Conservation (phyloP, 108 stramenopile species). For the Asterionellopsis glacialis region DNA sequence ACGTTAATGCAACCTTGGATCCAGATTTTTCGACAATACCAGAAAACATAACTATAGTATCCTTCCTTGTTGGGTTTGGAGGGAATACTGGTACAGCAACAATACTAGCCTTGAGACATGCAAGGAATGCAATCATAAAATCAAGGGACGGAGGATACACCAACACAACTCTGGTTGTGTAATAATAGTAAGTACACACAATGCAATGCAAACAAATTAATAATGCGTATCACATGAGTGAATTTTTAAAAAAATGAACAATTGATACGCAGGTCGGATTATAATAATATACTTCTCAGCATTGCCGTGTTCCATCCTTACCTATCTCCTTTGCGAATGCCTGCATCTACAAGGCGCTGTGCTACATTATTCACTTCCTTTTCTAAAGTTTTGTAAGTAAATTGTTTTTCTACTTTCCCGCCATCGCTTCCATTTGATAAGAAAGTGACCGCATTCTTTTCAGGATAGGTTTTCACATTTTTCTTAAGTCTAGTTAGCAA, state of each 20-base stretch:
- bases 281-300: no score
- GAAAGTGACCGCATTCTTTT: constrained; percentile 42
- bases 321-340: constrained; percentile 37
- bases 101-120: constrained; percentile 87
- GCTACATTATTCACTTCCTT: constrained; percentile 30
- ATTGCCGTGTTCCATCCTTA: no score
- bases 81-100: constrained; percentile 96
- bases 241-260: neutral
- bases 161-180: constrained; percentile 34
- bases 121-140: constrained; percentile 93
- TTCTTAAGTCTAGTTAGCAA: constrained; percentile 27
- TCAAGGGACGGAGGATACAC: constrained; percentile 96
- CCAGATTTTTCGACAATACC: constrained; percentile 74
- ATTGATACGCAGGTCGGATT: neutral
- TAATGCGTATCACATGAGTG: no score
- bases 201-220: no score
- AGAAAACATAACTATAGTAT: constrained; percentile 74
- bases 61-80: constrained; percentile 83
- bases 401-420: constrained; percentile 32
- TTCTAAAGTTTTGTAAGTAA: constrained; percentile 29
- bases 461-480: constrained; percentile 23
- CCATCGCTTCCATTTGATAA: constrained; percentile 36
- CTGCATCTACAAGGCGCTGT: constrained; percentile 12
- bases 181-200: neutral
- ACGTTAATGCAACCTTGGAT: constrained; percentile 85